phyloP scores from a whole-genome alignment of 345 rosid species.

The Salix brachista region DNA sequence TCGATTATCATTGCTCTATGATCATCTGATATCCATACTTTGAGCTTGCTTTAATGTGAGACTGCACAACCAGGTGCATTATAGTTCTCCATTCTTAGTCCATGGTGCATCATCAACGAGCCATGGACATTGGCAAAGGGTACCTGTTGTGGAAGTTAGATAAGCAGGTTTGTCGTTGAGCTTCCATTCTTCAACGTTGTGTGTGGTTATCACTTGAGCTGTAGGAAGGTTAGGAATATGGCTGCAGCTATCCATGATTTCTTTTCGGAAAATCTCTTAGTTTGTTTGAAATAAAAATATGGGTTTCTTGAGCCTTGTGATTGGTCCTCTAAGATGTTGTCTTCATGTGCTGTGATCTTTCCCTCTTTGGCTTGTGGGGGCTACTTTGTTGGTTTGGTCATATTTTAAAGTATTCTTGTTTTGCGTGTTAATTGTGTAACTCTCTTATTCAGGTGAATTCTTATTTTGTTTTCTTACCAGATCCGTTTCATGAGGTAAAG shows the following conservation, averaged over 20 bases:
- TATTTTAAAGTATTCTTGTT: neutral
- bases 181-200: neutral
- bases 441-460: slow-evolving; percentile 5
- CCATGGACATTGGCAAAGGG: neutral
- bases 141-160: slow-evolving; percentile 3
- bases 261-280: neutral
- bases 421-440: neutral
- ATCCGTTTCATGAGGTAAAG: slow-evolving; percentile 80
- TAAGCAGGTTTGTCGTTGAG: neutral
- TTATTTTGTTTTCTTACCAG: slow-evolving; percentile 34
- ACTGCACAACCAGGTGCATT: neutral
- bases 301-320: neutral
- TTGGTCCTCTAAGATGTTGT: neutral
- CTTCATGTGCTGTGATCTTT: neutral
- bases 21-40: neutral
- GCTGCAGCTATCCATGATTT: neutral
- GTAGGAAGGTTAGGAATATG: neutral
- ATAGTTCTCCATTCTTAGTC: neutral
- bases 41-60: neutral
- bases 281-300: neutral
- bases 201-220: neutral
- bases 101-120: neutral
- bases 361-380: neutral
- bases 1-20: neutral
- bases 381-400: neutral